Evolutionary conservation across 441 rosid genomes (phyloP).

Genomic region (Flueggea neowawraea): DNA sequence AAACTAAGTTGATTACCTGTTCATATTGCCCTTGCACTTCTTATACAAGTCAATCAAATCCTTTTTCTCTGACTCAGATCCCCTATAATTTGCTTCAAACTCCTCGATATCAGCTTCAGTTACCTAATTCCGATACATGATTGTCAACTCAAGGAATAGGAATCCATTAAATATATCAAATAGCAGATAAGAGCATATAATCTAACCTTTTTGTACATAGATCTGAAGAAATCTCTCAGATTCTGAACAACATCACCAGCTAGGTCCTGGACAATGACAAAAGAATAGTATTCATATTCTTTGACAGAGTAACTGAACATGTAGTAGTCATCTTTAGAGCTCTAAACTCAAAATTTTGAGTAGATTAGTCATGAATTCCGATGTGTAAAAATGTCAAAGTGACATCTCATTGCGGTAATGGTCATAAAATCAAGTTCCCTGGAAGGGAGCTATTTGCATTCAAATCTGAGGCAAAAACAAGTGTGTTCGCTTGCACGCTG

Average conservation of each 20-base stretch:
- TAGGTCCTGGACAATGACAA: constrained; percentile 55
- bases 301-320: no score
- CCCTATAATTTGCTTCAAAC: constrained; percentile 88
- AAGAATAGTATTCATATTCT: background rate
- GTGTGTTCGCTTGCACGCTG: no score
- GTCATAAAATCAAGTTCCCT: no score
- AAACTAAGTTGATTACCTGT: constrained; percentile 37
- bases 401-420: no score
- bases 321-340: no score
- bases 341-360: no score
- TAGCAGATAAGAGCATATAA: background rate
- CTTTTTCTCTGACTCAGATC: constrained; percentile 87
- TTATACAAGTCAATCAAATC: constrained; percentile 71
- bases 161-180: constrained; percentile 6
- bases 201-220: constrained; percentile 73
- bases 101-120: constrained; percentile 87
- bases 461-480: no score
- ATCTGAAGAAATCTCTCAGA: constrained; percentile 62
- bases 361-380: no score
- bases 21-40: constrained; percentile 72
- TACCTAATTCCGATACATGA: constrained; percentile 40
- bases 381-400: no score
- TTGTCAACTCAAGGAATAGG: constrained; percentile 3
- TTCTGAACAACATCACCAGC: constrained; percentile 74
- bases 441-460: no score